phyloP scores from a whole-genome alignment of 2,329 filamentous ascomycete species.

The Aspergillus niger region DNA sequence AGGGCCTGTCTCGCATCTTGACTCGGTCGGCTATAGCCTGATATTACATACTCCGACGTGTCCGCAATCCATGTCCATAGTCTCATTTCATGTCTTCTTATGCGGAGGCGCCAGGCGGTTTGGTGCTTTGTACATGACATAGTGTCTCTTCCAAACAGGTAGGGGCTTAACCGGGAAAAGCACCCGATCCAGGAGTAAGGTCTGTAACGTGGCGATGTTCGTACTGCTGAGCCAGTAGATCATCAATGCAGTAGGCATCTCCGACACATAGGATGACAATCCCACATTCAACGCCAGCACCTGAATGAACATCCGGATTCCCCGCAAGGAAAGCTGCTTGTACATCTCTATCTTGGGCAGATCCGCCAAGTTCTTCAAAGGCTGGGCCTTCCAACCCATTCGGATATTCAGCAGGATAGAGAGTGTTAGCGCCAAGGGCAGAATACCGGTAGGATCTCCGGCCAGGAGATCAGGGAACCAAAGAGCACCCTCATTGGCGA shows the following conservation, averaged over 20 bases:
- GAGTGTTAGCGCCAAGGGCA: slow-evolving; percentile 53
- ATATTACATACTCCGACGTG: not conserved
- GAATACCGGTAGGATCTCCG: slow-evolving; percentile 53
- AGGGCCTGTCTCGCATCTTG: not conserved
- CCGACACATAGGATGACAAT: slow-evolving; percentile 28
- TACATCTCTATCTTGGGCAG: slow-evolving; percentile 31
- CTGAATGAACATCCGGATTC: slow-evolving; percentile 36
- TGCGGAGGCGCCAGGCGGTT: not conserved
- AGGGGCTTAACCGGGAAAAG: slow-evolving; percentile 40
- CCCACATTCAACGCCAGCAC: slow-evolving; percentile 45
- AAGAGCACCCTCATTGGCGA: slow-evolving; percentile 59
- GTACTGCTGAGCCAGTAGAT: slow-evolving; percentile 55
- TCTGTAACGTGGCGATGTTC: slow-evolving; percentile 45
- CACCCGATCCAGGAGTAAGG: slow-evolving; percentile 40
- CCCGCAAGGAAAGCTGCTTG: slow-evolving; percentile 24
- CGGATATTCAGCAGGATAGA: slow-evolving; percentile 53
- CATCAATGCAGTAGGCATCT: slow-evolving; percentile 49
- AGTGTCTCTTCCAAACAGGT: slow-evolving; percentile 33
- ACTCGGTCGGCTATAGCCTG: not conserved
- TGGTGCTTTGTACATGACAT: slow-evolving; percentile 29
- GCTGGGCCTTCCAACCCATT: slow-evolving; percentile 30
- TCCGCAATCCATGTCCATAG: not conserved
- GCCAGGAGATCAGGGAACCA: slow-evolving; percentile 62
- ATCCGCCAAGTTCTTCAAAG: slow-evolving; percentile 26
- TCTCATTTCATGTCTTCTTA: not conserved